These are phyloP conservation scores for Candida xyloterini DNA, from an alignment of 805 yeast genomes.

Conservation along the genomic window DNA sequence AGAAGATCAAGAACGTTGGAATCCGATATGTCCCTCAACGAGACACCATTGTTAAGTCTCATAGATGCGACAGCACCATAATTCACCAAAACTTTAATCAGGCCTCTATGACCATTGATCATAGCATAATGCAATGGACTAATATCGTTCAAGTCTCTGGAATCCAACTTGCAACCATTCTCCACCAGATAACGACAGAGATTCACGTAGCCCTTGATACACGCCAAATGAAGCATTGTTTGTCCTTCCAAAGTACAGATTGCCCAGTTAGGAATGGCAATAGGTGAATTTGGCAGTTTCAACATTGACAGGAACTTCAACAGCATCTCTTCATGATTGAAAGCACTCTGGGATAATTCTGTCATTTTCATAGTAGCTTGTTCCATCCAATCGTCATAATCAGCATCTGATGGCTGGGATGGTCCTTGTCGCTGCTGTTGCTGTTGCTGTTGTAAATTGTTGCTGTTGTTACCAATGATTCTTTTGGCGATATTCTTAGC, in stretches of 20 bases:
- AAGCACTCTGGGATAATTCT: conserved; percentile 41
- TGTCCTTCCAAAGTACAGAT: conserved; percentile 82
- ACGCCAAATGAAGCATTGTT: conserved; percentile 81
- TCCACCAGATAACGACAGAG: conserved; percentile 63
- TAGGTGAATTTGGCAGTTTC: conserved; percentile 62
- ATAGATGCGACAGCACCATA: conserved; percentile 60
- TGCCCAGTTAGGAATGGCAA: conserved; percentile 67
- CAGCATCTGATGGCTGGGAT: conserved; percentile 11
- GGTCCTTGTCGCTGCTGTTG: conserved; percentile 19
- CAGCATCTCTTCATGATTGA: conserved; percentile 49
- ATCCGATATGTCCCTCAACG: conserved; percentile 41
- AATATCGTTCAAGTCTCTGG: conserved; percentile 73
- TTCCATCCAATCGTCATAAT: conserved; percentile 46
- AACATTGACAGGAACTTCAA: conserved; percentile 54
- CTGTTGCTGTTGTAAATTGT: conserved; percentile 22
- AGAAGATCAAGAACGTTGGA: conserved; percentile 37
- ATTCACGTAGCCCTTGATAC: conserved; percentile 65
- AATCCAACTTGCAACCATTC: conserved; percentile 63
- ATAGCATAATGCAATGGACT: conserved; percentile 90
- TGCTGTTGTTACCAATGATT: conserved; percentile 67
- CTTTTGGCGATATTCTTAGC: conserved; percentile 91
- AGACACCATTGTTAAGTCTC: conserved; percentile 49
- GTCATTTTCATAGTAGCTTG: conserved; percentile 51
- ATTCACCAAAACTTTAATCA: conserved; percentile 57
- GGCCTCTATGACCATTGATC: conserved; percentile 65